Conservation (phyloP, 768 basidiomycete species). For the Lentinula edodes region DNA sequence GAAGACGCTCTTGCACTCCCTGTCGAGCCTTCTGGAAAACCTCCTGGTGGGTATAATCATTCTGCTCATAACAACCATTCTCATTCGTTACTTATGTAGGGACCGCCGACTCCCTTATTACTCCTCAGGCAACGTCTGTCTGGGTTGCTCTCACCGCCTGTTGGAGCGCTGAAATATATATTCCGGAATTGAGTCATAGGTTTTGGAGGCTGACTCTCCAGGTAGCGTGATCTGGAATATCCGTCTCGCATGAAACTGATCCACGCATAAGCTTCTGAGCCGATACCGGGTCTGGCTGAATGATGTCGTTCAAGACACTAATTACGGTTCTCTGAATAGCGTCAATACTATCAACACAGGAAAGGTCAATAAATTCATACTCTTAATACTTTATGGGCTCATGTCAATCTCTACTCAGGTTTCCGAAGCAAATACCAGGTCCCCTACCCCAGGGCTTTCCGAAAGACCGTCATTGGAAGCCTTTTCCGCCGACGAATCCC, state of each 20-base stretch:
- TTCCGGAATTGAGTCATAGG: slow-evolving; percentile 73
- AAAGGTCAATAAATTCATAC: slow-evolving; percentile 20
- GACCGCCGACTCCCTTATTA: slow-evolving; percentile 31
- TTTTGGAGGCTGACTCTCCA: slow-evolving; percentile 94
- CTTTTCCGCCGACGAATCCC: slow-evolving; percentile 55
- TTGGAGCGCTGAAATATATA: slow-evolving; percentile 84
- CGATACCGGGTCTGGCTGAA: slow-evolving; percentile 81
- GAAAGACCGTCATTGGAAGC: slow-evolving; percentile 52
- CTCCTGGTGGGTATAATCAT: not conserved
- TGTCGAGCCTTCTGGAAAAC: slow-evolving; percentile 5
- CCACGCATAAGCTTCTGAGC: slow-evolving; percentile 57
- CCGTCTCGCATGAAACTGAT: slow-evolving; percentile 1
- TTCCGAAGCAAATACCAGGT: slow-evolving; percentile 23
- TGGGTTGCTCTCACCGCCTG: slow-evolving; percentile 73
- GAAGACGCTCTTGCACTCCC: slow-evolving; percentile 58
- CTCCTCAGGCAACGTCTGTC: slow-evolving; percentile 58
- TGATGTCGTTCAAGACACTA: slow-evolving; percentile 33
- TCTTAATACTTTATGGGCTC: not conserved
- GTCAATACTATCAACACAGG: slow-evolving; percentile 23
- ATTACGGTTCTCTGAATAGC: slow-evolving; percentile 13
- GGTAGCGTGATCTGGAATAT: slow-evolving; percentile 36
- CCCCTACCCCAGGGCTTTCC: slow-evolving; percentile 45
- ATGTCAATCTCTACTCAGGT: slow-evolving; percentile 4
- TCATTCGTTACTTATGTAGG: not conserved
- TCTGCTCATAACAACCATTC: not conserved